Evolutionary conservation across 208 protist species (phyloP).

Genomic region (Trypanosoma caninum): DNA sequence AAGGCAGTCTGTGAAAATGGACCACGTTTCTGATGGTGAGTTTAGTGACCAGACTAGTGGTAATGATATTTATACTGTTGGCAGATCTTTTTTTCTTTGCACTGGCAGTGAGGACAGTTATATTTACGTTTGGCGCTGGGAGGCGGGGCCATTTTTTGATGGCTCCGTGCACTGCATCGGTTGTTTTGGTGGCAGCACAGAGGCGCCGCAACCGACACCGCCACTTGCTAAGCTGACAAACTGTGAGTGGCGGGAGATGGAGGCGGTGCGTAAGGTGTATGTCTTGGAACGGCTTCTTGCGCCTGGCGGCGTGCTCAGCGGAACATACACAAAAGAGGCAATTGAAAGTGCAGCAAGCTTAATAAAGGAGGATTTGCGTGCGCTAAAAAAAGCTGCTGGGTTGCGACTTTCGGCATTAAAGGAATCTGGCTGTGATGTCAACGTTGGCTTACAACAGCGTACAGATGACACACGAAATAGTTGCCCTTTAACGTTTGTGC

Average conservation of each 20-base stretch:
- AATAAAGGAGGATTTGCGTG: constrained; percentile 17
- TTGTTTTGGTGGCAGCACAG: constrained; percentile 45
- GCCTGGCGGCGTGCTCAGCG: constrained; percentile 15
- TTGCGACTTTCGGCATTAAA: not conserved
- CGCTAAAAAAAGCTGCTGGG: not conserved
- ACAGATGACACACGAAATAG: not conserved
- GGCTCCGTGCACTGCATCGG: constrained; percentile 47
- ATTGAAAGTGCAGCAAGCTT: not conserved
- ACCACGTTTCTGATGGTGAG: not conserved
- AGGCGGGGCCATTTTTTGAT: constrained; percentile 5
- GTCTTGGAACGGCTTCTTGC: constrained; percentile 39
- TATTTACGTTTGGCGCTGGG: constrained; percentile 53
- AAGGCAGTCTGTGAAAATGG: not conserved
- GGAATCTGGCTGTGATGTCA: too few relatives aligned
- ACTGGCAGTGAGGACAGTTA: constrained; percentile 53
- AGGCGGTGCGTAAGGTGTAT: constrained; percentile 47
- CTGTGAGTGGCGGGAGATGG: constrained; percentile 23
- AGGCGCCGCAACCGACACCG: constrained; percentile 23
- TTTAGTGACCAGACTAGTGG: not conserved
- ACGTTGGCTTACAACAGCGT: too few relatives aligned
- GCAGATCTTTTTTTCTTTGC: constrained; percentile 34
- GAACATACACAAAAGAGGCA: not conserved
- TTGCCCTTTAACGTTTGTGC: constrained; percentile 8
- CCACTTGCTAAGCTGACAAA: constrained; percentile 27
- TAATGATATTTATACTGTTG: too few relatives aligned